Evolutionary conservation across 441 rosid genomes (phyloP).

Genomic region (Arabidopsis lyrata): DNA sequence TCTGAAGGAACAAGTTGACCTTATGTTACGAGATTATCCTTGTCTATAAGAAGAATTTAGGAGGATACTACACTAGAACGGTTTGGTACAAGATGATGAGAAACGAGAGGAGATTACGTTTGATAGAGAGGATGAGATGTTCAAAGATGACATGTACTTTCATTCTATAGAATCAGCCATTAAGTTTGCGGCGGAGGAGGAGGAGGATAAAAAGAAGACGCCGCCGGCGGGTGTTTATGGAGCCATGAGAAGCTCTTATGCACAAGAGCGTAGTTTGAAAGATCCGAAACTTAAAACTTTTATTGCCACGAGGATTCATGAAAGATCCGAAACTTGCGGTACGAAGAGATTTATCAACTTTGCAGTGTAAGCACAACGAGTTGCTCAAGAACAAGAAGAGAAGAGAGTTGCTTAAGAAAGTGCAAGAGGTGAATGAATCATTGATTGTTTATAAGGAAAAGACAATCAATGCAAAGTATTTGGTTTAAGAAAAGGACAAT

Average conservation of each 20-base stretch:
- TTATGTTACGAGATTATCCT: not conserved
- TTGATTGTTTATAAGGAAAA: too few relatives aligned
- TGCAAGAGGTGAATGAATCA: constrained; percentile 3
- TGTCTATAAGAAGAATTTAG: not conserved
- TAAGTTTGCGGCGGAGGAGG: too few relatives aligned
- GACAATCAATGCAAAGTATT: too few relatives aligned
- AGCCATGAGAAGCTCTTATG: too few relatives aligned
- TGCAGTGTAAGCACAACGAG: not conserved
- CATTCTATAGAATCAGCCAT: not conserved
- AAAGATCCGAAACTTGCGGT: not conserved
- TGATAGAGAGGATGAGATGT: not conserved
- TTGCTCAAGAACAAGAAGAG: not conserved
- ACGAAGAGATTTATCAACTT: not conserved
- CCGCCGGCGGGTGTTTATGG: not conserved
- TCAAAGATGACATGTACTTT: not conserved
- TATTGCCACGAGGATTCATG: not conserved
- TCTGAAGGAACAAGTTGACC: not conserved
- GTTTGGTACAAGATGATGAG: not conserved
- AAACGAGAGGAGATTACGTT: not conserved
- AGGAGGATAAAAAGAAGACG: too few relatives aligned
- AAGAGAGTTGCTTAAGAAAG: not conserved
- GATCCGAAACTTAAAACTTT: too few relatives aligned
- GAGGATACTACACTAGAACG: not conserved
- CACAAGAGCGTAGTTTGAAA: too few relatives aligned
- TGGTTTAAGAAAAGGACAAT: too few relatives aligned